phyloP scores from a whole-genome alignment of 352 stramenopile genomes.

The Phytopythium delawarense region DNA sequence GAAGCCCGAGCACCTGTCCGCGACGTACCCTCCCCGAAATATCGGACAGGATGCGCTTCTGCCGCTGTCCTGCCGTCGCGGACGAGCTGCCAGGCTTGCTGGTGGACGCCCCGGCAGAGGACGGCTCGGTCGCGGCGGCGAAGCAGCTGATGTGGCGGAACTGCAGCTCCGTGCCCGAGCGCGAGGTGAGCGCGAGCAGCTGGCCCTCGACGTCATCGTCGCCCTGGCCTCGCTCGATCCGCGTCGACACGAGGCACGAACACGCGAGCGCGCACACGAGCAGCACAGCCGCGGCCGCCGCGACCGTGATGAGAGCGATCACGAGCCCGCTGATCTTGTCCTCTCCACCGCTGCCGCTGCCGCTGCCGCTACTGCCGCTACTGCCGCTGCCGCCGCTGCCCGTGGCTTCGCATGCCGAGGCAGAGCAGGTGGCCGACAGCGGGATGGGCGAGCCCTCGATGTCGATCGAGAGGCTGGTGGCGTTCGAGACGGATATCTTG shows the following conservation, averaged over 20 bases:
- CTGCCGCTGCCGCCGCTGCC: constrained; percentile 1
- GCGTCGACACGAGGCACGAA: constrained; percentile 32
- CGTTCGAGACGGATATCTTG: constrained; percentile 41
- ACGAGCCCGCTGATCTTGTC: constrained; percentile 20
- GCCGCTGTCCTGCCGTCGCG: neutral
- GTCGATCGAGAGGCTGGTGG: constrained; percentile 47
- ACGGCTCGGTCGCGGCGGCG: constrained; percentile 9
- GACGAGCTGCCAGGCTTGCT: constrained; percentile 1
- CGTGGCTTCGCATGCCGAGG: constrained; percentile 54
- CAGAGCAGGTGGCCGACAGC: constrained; percentile 54
- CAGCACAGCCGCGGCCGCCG: constrained; percentile 19
- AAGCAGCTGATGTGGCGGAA: constrained; percentile 59
- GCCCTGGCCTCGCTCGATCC: constrained; percentile 16
- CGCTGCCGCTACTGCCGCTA: constrained; percentile 17
- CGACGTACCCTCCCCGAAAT: constrained; percentile 48
- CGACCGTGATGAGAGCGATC: constrained; percentile 31
- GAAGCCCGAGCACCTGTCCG: constrained; percentile 60
- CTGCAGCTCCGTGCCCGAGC: constrained; percentile 39
- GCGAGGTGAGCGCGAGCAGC: constrained; percentile 39
- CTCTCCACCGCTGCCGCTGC: constrained; percentile 14
- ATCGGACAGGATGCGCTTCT: constrained; percentile 53
- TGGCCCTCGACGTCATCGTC: constrained; percentile 29
- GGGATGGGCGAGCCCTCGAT: constrained; percentile 72
- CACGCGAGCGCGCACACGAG: constrained; percentile 30
- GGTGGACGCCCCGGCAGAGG: neutral